Conservation (phyloP, 495 filamentous ascomycete genomes). For the Massariosphaeria phaeospora region DNA sequence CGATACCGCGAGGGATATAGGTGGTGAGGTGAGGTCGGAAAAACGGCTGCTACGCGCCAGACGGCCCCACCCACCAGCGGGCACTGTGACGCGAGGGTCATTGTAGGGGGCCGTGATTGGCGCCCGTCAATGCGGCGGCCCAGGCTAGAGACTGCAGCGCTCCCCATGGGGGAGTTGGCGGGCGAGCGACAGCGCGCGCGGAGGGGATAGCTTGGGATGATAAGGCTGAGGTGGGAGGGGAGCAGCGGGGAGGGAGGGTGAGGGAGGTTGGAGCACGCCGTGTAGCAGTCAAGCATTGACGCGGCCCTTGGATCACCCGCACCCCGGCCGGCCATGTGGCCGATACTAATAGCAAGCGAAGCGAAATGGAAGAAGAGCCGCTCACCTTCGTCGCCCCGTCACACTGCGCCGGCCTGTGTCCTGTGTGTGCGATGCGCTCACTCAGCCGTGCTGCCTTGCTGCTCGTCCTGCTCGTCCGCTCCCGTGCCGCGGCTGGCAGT, state of each 20-base stretch:
- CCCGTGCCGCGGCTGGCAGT: too few species aligned
- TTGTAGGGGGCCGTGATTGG: conserved; percentile 28
- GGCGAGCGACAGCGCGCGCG: background rate
- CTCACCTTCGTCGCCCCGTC: conserved; percentile 13
- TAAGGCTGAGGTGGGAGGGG: conserved; percentile 16
- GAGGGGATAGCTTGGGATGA: background rate
- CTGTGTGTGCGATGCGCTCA: background rate
- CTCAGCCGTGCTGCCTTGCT: too few species aligned
- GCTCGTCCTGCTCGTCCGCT: too few species aligned
- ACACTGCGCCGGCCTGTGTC: background rate
- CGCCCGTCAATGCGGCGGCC: conserved; percentile 22
- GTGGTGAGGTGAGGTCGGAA: conserved; percentile 28
- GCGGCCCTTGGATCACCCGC: conserved; percentile 15
- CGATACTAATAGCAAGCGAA: conserved; percentile 21
- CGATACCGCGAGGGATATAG: conserved; percentile 3
- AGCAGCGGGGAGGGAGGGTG: background rate
- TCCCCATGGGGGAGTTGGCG: conserved; percentile 3
- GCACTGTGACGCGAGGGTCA: conserved; percentile 24
- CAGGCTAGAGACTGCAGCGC: conserved; percentile 14
- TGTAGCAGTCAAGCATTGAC: conserved; percentile 30
- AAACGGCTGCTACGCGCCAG: conserved; percentile 5
- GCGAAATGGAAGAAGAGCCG: conserved; percentile 30
- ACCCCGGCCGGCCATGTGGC: conserved; percentile 28
- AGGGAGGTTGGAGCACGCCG: conserved; percentile 10
- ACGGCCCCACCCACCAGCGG: conserved; percentile 5